Evolutionary conservation across 2,329 filamentous ascomycete species (phyloP), one percentile per base, ranked within the genome.

Genomic region (Paramyrothecium roridum): DNA sequence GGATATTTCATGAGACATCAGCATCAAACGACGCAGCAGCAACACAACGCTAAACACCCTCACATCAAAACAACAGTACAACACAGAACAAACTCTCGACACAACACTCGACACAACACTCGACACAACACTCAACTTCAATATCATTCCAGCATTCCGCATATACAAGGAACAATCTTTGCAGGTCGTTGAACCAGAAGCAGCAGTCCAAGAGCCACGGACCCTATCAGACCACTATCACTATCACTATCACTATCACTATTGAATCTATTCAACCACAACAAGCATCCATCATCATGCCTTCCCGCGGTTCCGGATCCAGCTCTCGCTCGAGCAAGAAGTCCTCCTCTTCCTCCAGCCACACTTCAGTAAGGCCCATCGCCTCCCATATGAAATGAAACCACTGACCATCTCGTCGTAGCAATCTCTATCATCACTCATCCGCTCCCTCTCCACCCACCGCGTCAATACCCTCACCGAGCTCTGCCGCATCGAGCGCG

Each of bases 401-500:
- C 26, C 59, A 87, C 82, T 26, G 87, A 80, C 3, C 83, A 37
- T 50, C 45, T 33, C 26, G 34, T 90, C 88, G 63, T 76, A 96
- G 47, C 90, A 96, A 69, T 54, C 60, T 11, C 30, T 57, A 48
- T 70, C 70, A 46, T 80, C 85, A 58, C 78, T 89, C 58, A 83
- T 90, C 59, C 76, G 84, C 22, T 84, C 85, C 1, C 78, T 91
- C 21, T 76, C 76, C 47, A 84, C 82, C 0, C 87, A 89, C 64
- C 82, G 83, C n/a, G 77, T 91, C 67, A 91, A 91, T 67, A 91
- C 88, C 0, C 76, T 91, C 20, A 86, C 84, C 0, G 87, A 89
- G 59, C 81, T 91, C 26, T 85, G 88, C 60, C 85, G 87, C 17
- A 85, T 90, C 61, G 89, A 92, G 68, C 82, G 83, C 54, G 76